Conservation (phyloP, 495 filamentous ascomycete genomes). For the Trichocladium uniseriatum region DNA sequence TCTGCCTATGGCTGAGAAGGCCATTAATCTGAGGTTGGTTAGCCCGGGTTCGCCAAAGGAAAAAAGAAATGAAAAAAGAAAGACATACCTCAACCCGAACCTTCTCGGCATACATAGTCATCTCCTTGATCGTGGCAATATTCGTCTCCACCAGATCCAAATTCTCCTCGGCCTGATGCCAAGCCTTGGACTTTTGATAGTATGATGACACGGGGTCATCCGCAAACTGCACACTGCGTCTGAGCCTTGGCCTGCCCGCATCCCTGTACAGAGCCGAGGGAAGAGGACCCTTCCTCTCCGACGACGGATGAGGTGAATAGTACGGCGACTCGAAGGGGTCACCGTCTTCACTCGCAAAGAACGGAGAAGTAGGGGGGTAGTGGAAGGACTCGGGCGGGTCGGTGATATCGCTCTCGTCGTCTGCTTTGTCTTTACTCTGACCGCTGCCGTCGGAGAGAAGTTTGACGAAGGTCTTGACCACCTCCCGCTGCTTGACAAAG, state of each 20-base stretch:
- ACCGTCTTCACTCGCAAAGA: background rate
- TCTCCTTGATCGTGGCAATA: background rate
- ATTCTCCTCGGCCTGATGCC: background rate
- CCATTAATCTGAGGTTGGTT: background rate
- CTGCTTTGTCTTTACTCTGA: background rate
- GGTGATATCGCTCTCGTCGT: background rate
- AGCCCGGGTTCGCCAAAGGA: background rate
- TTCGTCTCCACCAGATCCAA: background rate
- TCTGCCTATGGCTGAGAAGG: slow-evolving; percentile 1
- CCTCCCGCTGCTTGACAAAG: background rate
- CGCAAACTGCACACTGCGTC: background rate
- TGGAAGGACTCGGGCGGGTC: background rate
- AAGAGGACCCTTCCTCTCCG: background rate
- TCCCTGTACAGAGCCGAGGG: background rate
- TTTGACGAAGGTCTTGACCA: background rate
- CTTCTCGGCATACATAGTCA: background rate
- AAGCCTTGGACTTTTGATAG: background rate
- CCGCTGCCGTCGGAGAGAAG: background rate
- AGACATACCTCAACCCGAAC: slow-evolving; percentile 1
- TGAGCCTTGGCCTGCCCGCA: background rate
- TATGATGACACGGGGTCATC: background rate
- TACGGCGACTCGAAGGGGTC: background rate
- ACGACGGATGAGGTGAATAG: background rate
- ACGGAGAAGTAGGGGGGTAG: background rate
- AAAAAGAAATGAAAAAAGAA: background rate